phyloP scores from a whole-genome alignment of 257 asterid species.

The Solanum verrucosum region DNA sequence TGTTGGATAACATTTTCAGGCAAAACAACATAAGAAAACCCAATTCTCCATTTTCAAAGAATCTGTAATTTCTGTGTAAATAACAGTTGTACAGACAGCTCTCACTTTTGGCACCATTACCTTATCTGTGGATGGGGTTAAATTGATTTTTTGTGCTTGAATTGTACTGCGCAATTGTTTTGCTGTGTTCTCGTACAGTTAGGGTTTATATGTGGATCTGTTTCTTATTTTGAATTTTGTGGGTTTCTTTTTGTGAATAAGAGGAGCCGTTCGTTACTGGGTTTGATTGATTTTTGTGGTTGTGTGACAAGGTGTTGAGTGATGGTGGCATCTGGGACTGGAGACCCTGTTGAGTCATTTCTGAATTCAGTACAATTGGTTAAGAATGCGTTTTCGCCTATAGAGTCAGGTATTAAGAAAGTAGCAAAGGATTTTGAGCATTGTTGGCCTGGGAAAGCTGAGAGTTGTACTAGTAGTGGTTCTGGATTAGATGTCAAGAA shows the following conservation, averaged over 20 bases:
- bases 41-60: background rate
- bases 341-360: conserved; percentile 67
- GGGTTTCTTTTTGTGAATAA: background rate
- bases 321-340: conserved; percentile 60
- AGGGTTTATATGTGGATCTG: conserved; percentile 1
- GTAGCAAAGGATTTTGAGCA: conserved; percentile 70
- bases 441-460: conserved; percentile 45
- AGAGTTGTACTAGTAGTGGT: conserved; percentile 8
- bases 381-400: conserved; percentile 58
- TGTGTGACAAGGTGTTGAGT: conserved; percentile 3
- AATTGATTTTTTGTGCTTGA: background rate
- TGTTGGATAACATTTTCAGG: background rate
- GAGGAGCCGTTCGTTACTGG: background rate
- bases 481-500: conserved; percentile 31
- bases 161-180: background rate
- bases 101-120: background rate
- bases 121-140: background rate
- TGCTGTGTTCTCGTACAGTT: background rate
- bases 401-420: conserved; percentile 63
- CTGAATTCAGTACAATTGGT: conserved; percentile 72
- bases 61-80: background rate
- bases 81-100: background rate
- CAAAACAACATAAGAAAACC: background rate
- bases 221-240: background rate
- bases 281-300: background rate